Base-by-base conservation (phyloP, 441 rosid genomes). In the Lepidium campestre region DNA sequence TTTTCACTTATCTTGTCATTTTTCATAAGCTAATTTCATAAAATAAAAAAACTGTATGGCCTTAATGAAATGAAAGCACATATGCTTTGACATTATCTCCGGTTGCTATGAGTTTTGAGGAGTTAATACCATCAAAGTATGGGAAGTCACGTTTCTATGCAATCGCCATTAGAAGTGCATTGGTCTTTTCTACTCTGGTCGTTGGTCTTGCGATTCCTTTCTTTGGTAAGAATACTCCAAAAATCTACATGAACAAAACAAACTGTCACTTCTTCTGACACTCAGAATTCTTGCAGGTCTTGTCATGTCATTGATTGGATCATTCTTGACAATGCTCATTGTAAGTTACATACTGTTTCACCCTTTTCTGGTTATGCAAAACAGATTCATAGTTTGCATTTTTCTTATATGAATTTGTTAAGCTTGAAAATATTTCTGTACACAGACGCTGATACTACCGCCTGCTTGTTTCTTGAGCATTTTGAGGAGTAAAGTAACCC, bases 61-160 rank as follows among this genome's bases (percentile, higher is more conserved):
- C 83, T 81, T 80, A 80, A 76, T 49, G 18, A 4, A 63, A 57
- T 47, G 60, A 63, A 58, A 57, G 19, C 73, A 88, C 89, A 59
- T 85, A 86, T 82, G 97, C 97, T 37, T 81, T 93, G 75, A 88
- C 98, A 59, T 65, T 93, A 35, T 84, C 97, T 57, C 97, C 98
- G 0, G 96, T 90, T 41, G 97, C 96, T 35, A 64, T 93, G 96
- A 84, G 98, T 75, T 83, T 93, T 36, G 98, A 90, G 79, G 98
- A 93, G 70, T 74, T 93, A 75, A 67, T 90, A 69, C 93, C 98
- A 32, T 71, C 86, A 45, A 78, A 40, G 72, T 78, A 67, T 35
- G 65, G 48, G 46, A 83, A 83, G 78, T 81, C 87, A 65, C 83
- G 80, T 68, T 39, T 81, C 25, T 87, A 83, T 5, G 77, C 90